phyloP scores from a whole-genome alignment of 306 rosid species.

The Pueraria montana region DNA sequence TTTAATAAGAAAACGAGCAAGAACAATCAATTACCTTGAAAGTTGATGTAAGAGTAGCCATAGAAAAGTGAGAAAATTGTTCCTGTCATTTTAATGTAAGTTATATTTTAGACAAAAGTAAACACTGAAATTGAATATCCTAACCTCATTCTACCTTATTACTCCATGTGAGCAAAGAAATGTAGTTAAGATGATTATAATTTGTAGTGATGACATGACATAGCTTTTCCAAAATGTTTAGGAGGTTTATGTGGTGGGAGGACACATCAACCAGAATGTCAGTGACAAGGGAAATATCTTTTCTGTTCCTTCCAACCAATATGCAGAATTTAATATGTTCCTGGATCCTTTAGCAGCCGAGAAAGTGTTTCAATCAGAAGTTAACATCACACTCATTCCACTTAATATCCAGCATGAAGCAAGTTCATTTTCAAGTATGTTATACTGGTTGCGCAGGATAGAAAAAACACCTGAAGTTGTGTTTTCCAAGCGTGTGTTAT shows the following conservation, averaged over 20 bases:
- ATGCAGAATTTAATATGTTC: conserved; percentile 91
- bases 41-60: neutral
- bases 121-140: too few species aligned
- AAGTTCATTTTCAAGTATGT: conserved; percentile 56
- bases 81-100: neutral
- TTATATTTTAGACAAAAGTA: neutral
- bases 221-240: conserved; percentile 36
- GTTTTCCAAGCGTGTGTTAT: conserved; percentile 58
- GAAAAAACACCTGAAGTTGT: conserved; percentile 69
- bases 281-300: conserved; percentile 78
- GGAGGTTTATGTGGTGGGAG: conserved; percentile 87
- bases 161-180: too few species aligned
- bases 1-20: too few species aligned
- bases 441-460: conserved; percentile 35
- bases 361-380: conserved; percentile 64
- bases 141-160: too few species aligned
- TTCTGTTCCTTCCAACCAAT: conserved; percentile 70
- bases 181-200: too few species aligned
- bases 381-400: conserved; percentile 78
- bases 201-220: neutral
- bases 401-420: conserved; percentile 65
- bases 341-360: conserved; percentile 89
- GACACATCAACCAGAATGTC: conserved; percentile 60
- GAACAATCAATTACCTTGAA: neutral
- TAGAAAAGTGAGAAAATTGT: neutral